phyloP scores from a whole-genome alignment of 2,329 filamentous ascomycete species.

The Xylariaceae sp. region DNA sequence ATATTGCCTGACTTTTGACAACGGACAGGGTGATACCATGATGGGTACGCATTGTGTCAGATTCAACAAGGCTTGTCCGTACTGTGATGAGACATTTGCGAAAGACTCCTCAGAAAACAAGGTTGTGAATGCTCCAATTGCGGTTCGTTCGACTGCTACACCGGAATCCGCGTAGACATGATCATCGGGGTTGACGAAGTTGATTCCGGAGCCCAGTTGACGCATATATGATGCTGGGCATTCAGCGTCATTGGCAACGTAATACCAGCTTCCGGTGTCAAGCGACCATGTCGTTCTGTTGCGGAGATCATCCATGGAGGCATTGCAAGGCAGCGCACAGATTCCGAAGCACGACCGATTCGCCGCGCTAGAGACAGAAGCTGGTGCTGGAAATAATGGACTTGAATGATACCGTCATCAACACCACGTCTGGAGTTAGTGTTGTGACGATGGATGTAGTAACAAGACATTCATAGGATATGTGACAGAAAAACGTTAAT shows the following conservation, averaged over 20 bases:
- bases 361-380: neutral
- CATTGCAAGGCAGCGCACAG: neutral
- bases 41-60: constrained; percentile 6
- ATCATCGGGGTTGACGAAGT: neutral
- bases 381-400: neutral
- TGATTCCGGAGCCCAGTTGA: constrained; percentile 1
- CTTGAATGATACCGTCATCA: neutral
- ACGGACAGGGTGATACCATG: constrained; percentile 3
- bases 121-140: neutral
- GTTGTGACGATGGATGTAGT: constrained; percentile 2
- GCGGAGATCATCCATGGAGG: neutral
- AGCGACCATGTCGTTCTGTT: neutral
- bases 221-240: neutral
- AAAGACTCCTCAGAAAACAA: neutral
- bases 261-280: neutral
- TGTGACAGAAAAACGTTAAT: neutral
- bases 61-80: neutral
- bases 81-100: neutral
- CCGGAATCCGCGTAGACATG: constrained; percentile 1
- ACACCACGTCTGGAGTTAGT: neutral
- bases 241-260: neutral
- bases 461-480: neutral
- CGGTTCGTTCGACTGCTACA: neutral
- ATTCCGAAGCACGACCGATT: neutral
- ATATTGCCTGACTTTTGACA: constrained; percentile 2